Percentiles rank a stretch among this genome's conserved stretches.
phyloP scores from a whole-genome alignment of 139 green algal species.

The Chlamydomonas asymmetrica region DNA sequence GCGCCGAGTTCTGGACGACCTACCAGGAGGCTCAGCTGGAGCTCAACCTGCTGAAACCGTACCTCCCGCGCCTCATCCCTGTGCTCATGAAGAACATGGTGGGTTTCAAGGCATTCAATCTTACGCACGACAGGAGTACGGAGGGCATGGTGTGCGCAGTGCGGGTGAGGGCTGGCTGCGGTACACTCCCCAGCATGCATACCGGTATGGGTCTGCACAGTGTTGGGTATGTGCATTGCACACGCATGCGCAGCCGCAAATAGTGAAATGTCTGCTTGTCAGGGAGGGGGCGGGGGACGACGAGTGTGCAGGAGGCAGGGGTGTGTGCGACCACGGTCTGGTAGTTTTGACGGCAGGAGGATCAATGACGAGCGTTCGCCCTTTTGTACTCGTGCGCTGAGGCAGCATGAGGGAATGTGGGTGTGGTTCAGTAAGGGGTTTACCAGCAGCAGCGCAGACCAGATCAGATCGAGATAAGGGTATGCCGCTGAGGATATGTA shows the following conservation, averaged over 20 bases:
- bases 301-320: too few species aligned
- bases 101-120: conserved; percentile 4
- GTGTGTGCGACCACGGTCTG: too few species aligned
- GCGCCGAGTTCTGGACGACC: conserved; percentile 94
- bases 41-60: conserved; percentile 68
- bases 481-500: too few species aligned
- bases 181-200: background rate
- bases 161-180: background rate
- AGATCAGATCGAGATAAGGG: too few species aligned
- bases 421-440: too few species aligned
- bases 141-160: background rate
- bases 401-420: too few species aligned
- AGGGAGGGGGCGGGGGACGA: background rate
- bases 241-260: background rate
- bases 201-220: background rate
- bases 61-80: conserved; percentile 81
- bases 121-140: background rate
- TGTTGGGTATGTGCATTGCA: background rate
- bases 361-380: too few species aligned
- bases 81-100: conserved; percentile 97
- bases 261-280: background rate
- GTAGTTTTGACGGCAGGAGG: too few species aligned
- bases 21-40: conserved; percentile 76
- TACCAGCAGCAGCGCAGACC: too few species aligned
- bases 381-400: too few species aligned